Conservation (phyloP, 1,284 basidiomycete species). For the Leccinum ambiguum region DNA sequence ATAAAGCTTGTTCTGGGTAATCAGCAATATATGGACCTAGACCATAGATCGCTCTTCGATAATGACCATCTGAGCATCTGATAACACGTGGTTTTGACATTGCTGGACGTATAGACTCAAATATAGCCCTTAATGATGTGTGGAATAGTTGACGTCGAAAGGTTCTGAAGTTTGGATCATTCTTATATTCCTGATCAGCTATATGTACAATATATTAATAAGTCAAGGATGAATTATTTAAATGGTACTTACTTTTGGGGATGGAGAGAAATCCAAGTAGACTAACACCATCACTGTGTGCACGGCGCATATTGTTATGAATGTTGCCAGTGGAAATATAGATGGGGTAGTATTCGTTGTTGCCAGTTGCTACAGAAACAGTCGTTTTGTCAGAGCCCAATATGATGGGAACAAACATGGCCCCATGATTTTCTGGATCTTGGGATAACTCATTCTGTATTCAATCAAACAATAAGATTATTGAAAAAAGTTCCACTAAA, state of each 20-base stretch:
- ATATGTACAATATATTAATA: background rate
- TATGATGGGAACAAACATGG: constrained; percentile 6
- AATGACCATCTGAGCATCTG: constrained; percentile 1
- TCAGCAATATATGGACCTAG: constrained; percentile 1
- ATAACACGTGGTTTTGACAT: background rate
- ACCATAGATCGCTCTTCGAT: background rate
- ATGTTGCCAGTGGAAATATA: constrained; percentile 1
- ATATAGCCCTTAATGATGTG: background rate
- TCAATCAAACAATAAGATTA: background rate
- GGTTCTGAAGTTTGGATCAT: background rate
- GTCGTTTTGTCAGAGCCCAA: constrained; percentile 14
- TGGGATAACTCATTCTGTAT: background rate
- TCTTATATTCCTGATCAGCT: background rate
- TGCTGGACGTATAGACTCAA: background rate
- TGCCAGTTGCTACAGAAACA: constrained; percentile 6
- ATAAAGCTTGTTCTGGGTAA: background rate
- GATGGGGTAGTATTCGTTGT: constrained; percentile 2
- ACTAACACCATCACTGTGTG: background rate
- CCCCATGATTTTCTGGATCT: background rate
- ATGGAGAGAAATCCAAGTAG: background rate
- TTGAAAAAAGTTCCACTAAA: background rate
- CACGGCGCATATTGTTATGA: background rate
- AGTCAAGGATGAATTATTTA: background rate
- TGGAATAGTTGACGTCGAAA: background rate
- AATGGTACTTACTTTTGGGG: background rate